Evolutionary conservation across 192 early-diverging fungal genomes (phyloP).

Genomic region (Entomortierella lignicola): DNA sequence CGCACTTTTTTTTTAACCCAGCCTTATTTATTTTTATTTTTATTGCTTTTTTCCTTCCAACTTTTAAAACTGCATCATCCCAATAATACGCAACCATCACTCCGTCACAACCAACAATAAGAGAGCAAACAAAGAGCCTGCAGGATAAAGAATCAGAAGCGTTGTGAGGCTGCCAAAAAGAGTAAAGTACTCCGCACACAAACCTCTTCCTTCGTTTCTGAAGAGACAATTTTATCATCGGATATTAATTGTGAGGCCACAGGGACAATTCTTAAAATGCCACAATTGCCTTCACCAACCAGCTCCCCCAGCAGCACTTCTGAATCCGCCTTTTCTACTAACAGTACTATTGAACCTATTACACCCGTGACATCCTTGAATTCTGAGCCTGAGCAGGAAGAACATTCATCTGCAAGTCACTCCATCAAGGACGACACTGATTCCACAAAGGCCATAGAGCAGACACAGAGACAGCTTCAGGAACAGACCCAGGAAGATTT

Average conservation of each 20-base stretch:
- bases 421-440: neutral
- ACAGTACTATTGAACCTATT: neutral
- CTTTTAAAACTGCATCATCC: neutral
- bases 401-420: too few relatives aligned
- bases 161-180: slow-evolving; percentile 33
- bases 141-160: slow-evolving; percentile 37
- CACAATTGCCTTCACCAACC: neutral
- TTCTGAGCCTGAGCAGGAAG: neutral
- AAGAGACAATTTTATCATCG: neutral
- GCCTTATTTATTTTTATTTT: slow-evolving; percentile 1
- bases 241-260: neutral
- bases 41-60: neutral
- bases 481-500: neutral
- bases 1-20: neutral
- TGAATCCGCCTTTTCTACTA: slow-evolving; percentile 5
- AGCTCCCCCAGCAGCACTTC: slow-evolving; percentile 1
- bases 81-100: neutral
- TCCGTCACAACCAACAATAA: neutral
- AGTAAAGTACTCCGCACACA: slow-evolving; percentile 9
- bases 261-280: neutral
- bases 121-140: slow-evolving; percentile 37
- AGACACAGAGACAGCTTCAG: neutral
- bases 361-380: neutral
- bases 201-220: neutral
- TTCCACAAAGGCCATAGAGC: neutral